phyloP scores from a whole-genome alignment of 2,329 filamentous ascomycete species.

The Xylariaceae sp. region DNA sequence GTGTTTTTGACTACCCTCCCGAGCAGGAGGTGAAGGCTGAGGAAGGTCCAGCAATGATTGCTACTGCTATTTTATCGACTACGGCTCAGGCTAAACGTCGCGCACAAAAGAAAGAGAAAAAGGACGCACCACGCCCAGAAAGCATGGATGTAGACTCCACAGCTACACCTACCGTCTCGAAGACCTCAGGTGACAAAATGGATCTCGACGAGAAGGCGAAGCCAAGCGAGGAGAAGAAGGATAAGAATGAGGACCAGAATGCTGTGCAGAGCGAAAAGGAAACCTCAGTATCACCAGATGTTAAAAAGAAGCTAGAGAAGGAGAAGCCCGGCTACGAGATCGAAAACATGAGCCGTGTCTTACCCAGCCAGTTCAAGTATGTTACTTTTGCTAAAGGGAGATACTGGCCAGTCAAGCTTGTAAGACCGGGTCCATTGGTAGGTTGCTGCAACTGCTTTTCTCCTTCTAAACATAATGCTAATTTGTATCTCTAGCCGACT shows the following conservation, averaged over 20 bases:
- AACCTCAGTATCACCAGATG: constrained; percentile 46
- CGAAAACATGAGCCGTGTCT: constrained; percentile 93
- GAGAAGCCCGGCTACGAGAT: constrained; percentile 96
- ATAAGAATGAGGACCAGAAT: constrained; percentile 57
- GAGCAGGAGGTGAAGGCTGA: constrained; percentile 94
- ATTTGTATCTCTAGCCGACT: constrained; percentile 62
- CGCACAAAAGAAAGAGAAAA: constrained; percentile 82
- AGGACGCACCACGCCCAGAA: constrained; percentile 69
- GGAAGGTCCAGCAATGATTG: constrained; percentile 88
- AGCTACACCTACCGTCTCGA: constrained; percentile 65
- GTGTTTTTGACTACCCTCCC: constrained; percentile 95
- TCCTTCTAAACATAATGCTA: constrained; percentile 34
- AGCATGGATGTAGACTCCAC: constrained; percentile 92
- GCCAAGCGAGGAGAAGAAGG: constrained; percentile 49
- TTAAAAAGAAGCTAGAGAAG: constrained; percentile 88
- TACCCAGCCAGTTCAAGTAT: constrained; percentile 90
- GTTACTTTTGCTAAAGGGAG: constrained; percentile 87
- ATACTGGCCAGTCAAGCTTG: constrained; percentile 78
- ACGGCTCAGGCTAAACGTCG: constrained; percentile 95
- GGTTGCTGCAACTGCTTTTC: constrained; percentile 27
- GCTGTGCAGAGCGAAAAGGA: constrained; percentile 55
- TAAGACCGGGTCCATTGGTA: constrained; percentile 53
- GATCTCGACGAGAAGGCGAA: constrained; percentile 66
- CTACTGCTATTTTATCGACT: constrained; percentile 91
- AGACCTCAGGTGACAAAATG: constrained; percentile 73